Evolutionary conservation across 2,329 filamentous ascomycete genomes (phyloP), one percentile per base, ranked within the genome.

Genomic region (Ophiostoma ulmi): DNA sequence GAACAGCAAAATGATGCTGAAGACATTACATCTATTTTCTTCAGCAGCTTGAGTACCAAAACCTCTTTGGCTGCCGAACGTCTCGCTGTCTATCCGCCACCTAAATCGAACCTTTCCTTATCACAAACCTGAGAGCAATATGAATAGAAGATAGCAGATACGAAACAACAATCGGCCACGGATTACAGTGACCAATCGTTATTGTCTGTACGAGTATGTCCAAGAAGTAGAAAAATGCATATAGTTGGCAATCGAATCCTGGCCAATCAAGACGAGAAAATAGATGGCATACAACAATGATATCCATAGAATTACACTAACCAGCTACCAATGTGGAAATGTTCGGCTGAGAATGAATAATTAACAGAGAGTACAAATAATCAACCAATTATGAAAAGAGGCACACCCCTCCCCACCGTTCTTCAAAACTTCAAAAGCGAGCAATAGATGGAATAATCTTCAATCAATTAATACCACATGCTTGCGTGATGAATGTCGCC

Each of bases 201-300:
- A 26, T 35, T 35, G 58, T 8, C 58, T 63, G 58, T 63, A 63
- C 58, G 58, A 63, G 26, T 63, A 14, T 58, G n/a, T 63, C 6
- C 26, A 63, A 14, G 14, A 63, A 63, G 26, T 58, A 58, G 52
- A 58, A 58, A 58, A 58, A 58, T 10, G 11, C 10, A 58, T 58
- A 17, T 22, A 10, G 52, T 58, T 22, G 22, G 26, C n/a, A 10
- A 22, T 58, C 52, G 52, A 58, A 14, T 68, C 41, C 55, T 38
- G 41, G 48, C 48, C 58, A 35, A 68, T 70, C 63, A 63, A 35
- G 26, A 35, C 10, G 58, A 35, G 11, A 63, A 31, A 11, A 63
- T 63, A 35, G 58, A 35, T 7, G n/a, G 52, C 52, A 58, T 7
- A 48, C 44, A 26, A 35, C 58, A 63, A 61, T 6, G 11, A 35